These are phyloP conservation scores for Vachellia collinsii DNA, from an alignment of 306 rosid species.

Conservation along the genomic window DNA sequence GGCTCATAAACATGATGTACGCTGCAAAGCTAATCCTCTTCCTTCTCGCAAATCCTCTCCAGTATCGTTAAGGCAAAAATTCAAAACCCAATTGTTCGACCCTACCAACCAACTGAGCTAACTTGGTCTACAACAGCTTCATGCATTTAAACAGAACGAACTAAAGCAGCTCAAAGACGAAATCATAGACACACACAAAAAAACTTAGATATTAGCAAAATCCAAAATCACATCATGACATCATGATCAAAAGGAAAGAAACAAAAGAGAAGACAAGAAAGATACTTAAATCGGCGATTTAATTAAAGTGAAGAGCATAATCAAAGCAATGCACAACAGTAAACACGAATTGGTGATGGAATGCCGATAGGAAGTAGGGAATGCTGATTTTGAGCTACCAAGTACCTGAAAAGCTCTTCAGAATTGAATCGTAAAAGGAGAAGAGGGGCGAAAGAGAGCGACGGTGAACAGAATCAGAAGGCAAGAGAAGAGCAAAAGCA, in stretches of 20 bases:
- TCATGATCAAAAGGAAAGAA: constrained; percentile 23
- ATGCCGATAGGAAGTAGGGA: neutral
- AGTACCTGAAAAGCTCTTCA: constrained; percentile 37
- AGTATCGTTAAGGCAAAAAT: neutral
- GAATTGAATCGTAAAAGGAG: constrained; percentile 4
- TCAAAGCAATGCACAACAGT: constrained; percentile 35
- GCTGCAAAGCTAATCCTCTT: neutral
- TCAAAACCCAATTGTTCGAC: neutral
- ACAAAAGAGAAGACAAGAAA: neutral
- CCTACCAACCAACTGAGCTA: neutral
- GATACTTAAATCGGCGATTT: constrained; percentile 15
- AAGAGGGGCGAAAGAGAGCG: constrained; percentile 7
- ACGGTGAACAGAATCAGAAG: neutral
- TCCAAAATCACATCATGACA: constrained; percentile 21
- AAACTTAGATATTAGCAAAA: neutral
- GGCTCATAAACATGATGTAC: neutral
- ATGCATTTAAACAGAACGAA: constrained; percentile 3
- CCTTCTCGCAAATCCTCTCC: neutral
- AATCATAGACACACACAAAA: neutral
- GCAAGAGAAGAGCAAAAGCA: neutral
- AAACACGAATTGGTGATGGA: neutral
- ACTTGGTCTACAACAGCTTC: constrained; percentile 1
- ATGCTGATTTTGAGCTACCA: constrained; percentile 3
- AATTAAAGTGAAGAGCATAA: neutral
- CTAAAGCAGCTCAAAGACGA: neutral